Base-by-base conservation (phyloP, 2,329 filamentous ascomycete species). In the Curvularia lunata region DNA sequence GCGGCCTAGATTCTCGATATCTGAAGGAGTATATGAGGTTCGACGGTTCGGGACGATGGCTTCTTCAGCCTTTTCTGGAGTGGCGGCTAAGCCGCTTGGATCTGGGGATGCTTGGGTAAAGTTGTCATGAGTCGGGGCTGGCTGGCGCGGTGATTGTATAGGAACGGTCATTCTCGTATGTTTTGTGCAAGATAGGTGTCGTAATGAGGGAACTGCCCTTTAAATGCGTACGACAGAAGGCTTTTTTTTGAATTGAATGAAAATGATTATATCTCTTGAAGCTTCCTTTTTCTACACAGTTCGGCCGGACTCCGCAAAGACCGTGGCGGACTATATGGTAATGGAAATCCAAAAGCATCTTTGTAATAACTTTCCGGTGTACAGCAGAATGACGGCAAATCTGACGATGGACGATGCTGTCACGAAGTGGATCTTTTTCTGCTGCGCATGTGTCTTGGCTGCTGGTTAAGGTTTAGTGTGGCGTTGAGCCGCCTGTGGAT, bases 1-100 rank as follows among this genome's bases (percentile, higher is more conserved):
- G 53, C 87, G 82, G 46, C 88, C 88, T 1, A 91, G 79, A 16
- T 81, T 80, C 66, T 90, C 85, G 46, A 90, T 77, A 18, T 75
- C 74, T 2, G 68, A 63, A 0, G 67, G 57, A 9, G 64, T 67
- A 54, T 74, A 74, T 21, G 62, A 59, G 42, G 42, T 55, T 27
- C 55, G 48, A 23, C 56, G 43, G 5, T 57, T 55, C 30, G 59
- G 56, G 18, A 48, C 52, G 9, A 50, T 59, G 9, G 65, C 61
- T 54, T 73, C 69, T 16, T 56, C 53, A 12, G 57, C 50, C 12
- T 67, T 57, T 6, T 30, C 53, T 43, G 21, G 21, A 19, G 27
- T 28, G 21, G 34, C 27, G 12, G 38, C 18, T 55, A 34, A 25
- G 28, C 27, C 19, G 32, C 23, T 46, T 40, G 28, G 12, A 40